Evolutionary conservation across 306 rosid genomes (phyloP).

Genomic region (Astragalus glycyphyllos): DNA sequence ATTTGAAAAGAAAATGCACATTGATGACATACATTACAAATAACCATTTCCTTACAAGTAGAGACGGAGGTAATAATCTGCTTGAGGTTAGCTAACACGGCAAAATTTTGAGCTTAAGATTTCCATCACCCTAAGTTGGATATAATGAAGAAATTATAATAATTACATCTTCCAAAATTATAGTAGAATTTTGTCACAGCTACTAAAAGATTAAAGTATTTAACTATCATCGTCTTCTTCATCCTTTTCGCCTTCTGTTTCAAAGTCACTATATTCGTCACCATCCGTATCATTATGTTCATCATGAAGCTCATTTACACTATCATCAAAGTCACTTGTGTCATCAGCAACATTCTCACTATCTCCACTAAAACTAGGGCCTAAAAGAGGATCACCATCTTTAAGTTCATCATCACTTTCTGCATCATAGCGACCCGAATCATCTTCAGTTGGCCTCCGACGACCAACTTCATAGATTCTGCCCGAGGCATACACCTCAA

Average conservation of each 20-base stretch:
- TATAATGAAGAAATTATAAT: slow-evolving; percentile 35
- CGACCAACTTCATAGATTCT: slow-evolving; percentile 82
- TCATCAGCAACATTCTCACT: slow-evolving; percentile 76
- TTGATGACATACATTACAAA: no score
- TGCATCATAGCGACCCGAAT: slow-evolving; percentile 82
- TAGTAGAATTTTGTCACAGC: slow-evolving; percentile 18
- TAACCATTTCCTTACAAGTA: no score
- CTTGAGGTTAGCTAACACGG: background rate
- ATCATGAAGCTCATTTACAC: slow-evolving; percentile 61
- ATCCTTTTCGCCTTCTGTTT: slow-evolving; percentile 48
- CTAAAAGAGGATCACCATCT: slow-evolving; percentile 62
- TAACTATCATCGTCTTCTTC: slow-evolving; percentile 58
- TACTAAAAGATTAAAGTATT: slow-evolving; percentile 54
- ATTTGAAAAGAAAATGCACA: no score
- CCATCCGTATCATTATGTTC: slow-evolving; percentile 78
- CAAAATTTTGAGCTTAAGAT: slow-evolving; percentile 33
- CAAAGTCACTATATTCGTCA: slow-evolving; percentile 46
- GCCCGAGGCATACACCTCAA: slow-evolving; percentile 73
- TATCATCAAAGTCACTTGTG: slow-evolving; percentile 62
- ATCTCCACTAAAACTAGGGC: slow-evolving; percentile 70
- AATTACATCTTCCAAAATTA: slow-evolving; percentile 44
- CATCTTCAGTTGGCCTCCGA: slow-evolving; percentile 75
- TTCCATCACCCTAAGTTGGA: slow-evolving; percentile 31
- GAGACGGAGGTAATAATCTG: background rate
- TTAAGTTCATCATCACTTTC: slow-evolving; percentile 78